Evolutionary conservation across 108 stramenopile species (phyloP).

Genomic region (Cylindrotheca fusiformis): DNA sequence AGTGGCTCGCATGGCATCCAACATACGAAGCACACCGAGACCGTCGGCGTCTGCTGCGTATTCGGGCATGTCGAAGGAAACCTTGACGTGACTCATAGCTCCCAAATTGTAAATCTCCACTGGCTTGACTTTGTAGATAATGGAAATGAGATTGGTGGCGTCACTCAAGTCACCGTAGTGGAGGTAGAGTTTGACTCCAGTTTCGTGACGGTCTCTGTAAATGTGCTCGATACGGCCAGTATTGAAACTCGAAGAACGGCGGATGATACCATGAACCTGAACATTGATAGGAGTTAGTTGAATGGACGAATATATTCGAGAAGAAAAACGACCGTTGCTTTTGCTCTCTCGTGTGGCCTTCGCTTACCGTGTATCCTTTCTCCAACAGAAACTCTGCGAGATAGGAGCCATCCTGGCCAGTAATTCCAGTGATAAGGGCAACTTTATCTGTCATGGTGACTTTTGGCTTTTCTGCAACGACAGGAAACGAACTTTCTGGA

Average conservation of each 20-base stretch:
- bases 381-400: constrained; percentile 91
- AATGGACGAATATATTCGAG: too few relatives aligned
- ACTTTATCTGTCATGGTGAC: constrained; percentile 50
- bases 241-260: constrained; percentile 98
- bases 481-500: too few relatives aligned
- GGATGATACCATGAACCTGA: constrained; percentile 96
- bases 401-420: constrained; percentile 99
- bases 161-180: constrained; percentile 99
- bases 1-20: constrained; percentile 95
- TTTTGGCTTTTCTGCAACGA: too few relatives aligned
- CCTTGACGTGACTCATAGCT: constrained; percentile 99
- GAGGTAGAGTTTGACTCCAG: constrained; percentile 92
- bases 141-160: constrained; percentile 94
- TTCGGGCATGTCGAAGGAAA: constrained; percentile 98
- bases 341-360: not conserved
- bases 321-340: too few relatives aligned
- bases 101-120: constrained; percentile 99
- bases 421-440: constrained; percentile 97
- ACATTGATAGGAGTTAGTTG: constrained; percentile 1
- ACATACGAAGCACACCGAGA: constrained; percentile 97
- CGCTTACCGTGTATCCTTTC: constrained; percentile 93
- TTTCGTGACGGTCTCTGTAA: constrained; percentile 95
- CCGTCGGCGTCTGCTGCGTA: constrained; percentile 99
- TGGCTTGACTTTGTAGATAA: constrained; percentile 85
- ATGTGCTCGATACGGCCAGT: constrained; percentile 99